Conservation (phyloP, 1,284 basidiomycete genomes). For the Butyriboletus appendiculatus region DNA sequence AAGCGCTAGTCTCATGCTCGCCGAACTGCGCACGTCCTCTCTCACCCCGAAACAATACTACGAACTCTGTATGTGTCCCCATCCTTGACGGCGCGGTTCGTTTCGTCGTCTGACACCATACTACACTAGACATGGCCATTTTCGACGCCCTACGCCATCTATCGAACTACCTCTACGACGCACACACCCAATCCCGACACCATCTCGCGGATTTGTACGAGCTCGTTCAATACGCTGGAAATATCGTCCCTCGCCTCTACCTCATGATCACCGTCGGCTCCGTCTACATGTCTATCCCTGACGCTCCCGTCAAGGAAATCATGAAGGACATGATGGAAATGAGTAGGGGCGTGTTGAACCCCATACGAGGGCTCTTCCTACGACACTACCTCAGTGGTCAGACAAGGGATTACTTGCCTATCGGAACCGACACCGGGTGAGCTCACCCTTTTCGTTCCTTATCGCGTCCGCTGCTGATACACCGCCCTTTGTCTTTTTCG, state of each 20-base stretch:
- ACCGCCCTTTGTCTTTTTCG: not conserved
- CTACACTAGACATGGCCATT: conserved; percentile 84
- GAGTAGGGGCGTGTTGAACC: conserved; percentile 93
- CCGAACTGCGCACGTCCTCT: conserved; percentile 89
- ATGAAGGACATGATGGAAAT: conserved; percentile 99
- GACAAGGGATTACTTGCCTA: conserved; percentile 90
- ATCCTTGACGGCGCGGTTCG: not conserved
- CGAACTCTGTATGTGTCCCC: conserved; percentile 78
- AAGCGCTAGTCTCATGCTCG: conserved; percentile 92
- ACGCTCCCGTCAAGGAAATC: conserved; percentile 94
- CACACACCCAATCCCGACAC: conserved; percentile 85
- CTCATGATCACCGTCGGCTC: conserved; percentile 98
- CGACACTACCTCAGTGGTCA: conserved; percentile 95
- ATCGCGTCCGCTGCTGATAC: not conserved
- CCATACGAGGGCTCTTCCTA: conserved; percentile 89
- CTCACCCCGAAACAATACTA: conserved; percentile 96
- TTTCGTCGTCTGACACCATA: not conserved
- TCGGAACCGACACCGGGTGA: conserved; percentile 82
- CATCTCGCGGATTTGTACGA: conserved; percentile 97
- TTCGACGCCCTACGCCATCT: conserved; percentile 93
- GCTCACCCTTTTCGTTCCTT: conserved; percentile 28
- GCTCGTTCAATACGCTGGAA: conserved; percentile 94
- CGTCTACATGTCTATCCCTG: conserved; percentile 95
- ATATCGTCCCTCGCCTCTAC: conserved; percentile 92
- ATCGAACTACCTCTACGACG: conserved; percentile 93